Evolutionary conservation across 257 asterid species (phyloP), one percentile per base, ranked within the genome.

Genomic region (Osmanthus fragrans): DNA sequence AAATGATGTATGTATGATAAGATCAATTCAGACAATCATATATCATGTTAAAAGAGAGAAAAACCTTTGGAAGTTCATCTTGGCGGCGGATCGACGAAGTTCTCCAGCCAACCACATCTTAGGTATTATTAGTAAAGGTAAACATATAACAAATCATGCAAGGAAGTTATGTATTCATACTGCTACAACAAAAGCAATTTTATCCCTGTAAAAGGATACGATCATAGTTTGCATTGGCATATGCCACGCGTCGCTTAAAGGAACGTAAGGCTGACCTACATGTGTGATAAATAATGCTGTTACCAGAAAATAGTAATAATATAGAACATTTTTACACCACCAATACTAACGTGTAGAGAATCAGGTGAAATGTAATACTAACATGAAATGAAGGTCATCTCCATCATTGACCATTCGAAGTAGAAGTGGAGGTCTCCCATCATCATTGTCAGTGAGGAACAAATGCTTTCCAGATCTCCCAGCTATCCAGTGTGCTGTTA

Each of bases 81-180:
- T 80, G 96, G 71, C 96, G 97, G 73, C 98, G 95, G 70, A 94
- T 94, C 71, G 98, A 94, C 45, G 98, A 92, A 40, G 98, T 94
- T 84, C 98, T 87, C 98, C 98, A 94, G 79, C 98, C 98, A 86
- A 94, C 98, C 86, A 94, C 85, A 74, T 90, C 98, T 94, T 78
- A 82, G 73, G 67, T 82, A 16, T 25, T 27, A 76, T 58, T 32
- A 67, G 88, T 93, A 66, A 92, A 86, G 90, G 90, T 70, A 80
- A 80, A 82, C 82, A 82, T 63, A 77, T 49, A 45, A 71, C 75
- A 34, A 63, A 70, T 73, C 63, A 76, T 23, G 45, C 66, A 23
- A 67, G 32, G 32, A 42, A 78, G 47, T 29, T 25, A 56, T 12
- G 18, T 23, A 21, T 27, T 73, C 56, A 15, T 77, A 76, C 51